These are phyloP conservation scores for Ophiostoma himal-ulmi DNA, from an alignment of 2,329 filamentous ascomycete genomes.

Conservation along the genomic window DNA sequence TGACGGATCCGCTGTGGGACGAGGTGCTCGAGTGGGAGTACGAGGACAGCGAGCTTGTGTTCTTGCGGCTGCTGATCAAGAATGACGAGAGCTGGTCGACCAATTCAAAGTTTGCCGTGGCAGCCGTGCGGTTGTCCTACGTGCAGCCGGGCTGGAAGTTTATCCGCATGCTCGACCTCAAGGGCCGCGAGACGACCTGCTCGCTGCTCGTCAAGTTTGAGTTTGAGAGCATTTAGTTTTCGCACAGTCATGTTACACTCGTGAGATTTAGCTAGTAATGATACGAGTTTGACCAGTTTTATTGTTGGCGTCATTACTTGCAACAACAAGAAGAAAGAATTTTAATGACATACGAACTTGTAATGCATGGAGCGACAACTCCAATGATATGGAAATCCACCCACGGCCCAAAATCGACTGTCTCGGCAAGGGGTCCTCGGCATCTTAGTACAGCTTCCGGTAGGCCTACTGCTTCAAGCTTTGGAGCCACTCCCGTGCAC, in stretches of 20 bases:
- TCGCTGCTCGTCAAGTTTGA: constrained; percentile 11
- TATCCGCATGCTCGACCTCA: constrained; percentile 11
- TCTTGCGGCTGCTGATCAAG: constrained; percentile 5
- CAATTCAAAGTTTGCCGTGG: constrained; percentile 2
- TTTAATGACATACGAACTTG: no score
- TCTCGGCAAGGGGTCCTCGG: no score
- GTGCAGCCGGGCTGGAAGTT: constrained; percentile 8
- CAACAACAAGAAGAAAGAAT: no score
- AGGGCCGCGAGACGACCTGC: background rate
- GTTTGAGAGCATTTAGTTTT: background rate
- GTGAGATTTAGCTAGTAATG: no score
- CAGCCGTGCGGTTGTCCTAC: constrained; percentile 1
- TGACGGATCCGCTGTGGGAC: constrained; percentile 8
- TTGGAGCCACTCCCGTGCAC: no score
- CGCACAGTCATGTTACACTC: background rate
- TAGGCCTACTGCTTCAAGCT: no score
- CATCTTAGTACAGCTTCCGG: no score
- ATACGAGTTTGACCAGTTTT: no score
- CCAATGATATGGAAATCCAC: no score
- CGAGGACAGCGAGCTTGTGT: background rate
- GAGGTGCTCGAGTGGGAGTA: constrained; percentile 11
- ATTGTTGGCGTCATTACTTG: no score
- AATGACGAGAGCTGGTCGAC: constrained; percentile 9
- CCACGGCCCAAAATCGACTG: no score
- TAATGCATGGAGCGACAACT: no score